Evolutionary conservation across 2,329 filamentous ascomycete genomes (phyloP).

Genomic region (Fusarium pseudograminearum): DNA sequence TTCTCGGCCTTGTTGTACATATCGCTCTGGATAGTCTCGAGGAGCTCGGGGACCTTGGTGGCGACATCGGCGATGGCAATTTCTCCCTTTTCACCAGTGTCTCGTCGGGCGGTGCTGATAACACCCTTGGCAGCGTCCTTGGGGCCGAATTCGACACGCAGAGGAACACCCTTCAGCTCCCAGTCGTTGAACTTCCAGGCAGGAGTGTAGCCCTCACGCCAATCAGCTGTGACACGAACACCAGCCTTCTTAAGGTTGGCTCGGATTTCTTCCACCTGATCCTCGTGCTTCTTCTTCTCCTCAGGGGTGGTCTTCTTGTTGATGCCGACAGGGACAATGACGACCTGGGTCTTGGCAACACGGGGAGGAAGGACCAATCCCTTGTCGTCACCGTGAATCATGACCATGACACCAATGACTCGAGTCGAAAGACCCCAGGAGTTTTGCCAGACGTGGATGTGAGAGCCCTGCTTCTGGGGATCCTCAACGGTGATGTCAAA

Average conservation of each 20-base stretch:
- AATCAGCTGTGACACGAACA: slow-evolving; percentile 83
- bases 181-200: slow-evolving; percentile 99
- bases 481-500: slow-evolving; percentile 98
- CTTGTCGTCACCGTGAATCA: slow-evolving; percentile 97
- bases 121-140: slow-evolving; percentile 90
- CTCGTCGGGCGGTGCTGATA: slow-evolving; percentile 87
- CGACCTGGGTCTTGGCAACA: slow-evolving; percentile 85
- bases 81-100: slow-evolving; percentile 85
- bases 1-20: slow-evolving; percentile 82
- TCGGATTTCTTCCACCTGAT: slow-evolving; percentile 79
- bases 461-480: slow-evolving; percentile 81
- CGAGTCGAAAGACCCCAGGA: slow-evolving; percentile 98
- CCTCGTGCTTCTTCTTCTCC: slow-evolving; percentile 79
- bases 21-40: slow-evolving; percentile 90
- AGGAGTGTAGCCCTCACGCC: slow-evolving; percentile 90
- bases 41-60: slow-evolving; percentile 79
- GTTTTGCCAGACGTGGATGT: slow-evolving; percentile 96
- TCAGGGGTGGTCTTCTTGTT: slow-evolving; percentile 88
- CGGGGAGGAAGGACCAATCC: slow-evolving; percentile 93
- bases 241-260: slow-evolving; percentile 76
- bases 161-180: slow-evolving; percentile 95
- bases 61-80: slow-evolving; percentile 80
- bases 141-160: slow-evolving; percentile 94
- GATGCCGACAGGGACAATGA: slow-evolving; percentile 93
- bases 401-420: slow-evolving; percentile 98